Evolutionary conservation across 768 basidiomycete genomes (phyloP).

Genomic region (Macrolepiota dolichaula): DNA sequence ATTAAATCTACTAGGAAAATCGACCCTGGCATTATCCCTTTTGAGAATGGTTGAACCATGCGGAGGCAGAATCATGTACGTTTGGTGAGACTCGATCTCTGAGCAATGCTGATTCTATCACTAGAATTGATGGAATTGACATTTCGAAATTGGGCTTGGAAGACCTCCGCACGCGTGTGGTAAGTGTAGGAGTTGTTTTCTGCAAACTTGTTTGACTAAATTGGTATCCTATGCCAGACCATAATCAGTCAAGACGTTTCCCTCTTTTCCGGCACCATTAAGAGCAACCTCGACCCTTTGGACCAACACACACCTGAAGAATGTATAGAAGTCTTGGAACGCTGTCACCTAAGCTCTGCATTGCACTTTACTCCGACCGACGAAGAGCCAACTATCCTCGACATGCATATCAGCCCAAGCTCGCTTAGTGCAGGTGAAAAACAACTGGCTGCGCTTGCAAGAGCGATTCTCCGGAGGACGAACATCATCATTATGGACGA

Average conservation of each 20-base stretch:
- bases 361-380: constrained; percentile 33
- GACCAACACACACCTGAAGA: constrained; percentile 54
- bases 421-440: constrained; percentile 76
- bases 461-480: constrained; percentile 63
- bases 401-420: constrained; percentile 63
- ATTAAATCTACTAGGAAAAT: constrained; percentile 38
- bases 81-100: background rate
- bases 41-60: constrained; percentile 62
- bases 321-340: constrained; percentile 60
- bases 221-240: constrained; percentile 36
- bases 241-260: constrained; percentile 76
- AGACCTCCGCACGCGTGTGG: constrained; percentile 61
- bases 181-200: constrained; percentile 24
- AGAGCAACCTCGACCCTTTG: constrained; percentile 72
- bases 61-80: constrained; percentile 56
- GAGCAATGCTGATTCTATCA: background rate
- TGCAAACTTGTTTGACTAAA: background rate
- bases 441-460: constrained; percentile 67
- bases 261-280: constrained; percentile 69
- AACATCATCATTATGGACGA: constrained; percentile 75
- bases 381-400: constrained; percentile 38
- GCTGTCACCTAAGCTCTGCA: constrained; percentile 55
- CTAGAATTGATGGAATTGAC: constrained; percentile 68
- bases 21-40: constrained; percentile 53
- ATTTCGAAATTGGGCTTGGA: constrained; percentile 65